A percentile compares a stretch with the other conserved stretches of the same genome.
Evolutionary conservation across 2,329 filamentous ascomycete species (phyloP).

Genomic region (Tolypocladium amazonense): DNA sequence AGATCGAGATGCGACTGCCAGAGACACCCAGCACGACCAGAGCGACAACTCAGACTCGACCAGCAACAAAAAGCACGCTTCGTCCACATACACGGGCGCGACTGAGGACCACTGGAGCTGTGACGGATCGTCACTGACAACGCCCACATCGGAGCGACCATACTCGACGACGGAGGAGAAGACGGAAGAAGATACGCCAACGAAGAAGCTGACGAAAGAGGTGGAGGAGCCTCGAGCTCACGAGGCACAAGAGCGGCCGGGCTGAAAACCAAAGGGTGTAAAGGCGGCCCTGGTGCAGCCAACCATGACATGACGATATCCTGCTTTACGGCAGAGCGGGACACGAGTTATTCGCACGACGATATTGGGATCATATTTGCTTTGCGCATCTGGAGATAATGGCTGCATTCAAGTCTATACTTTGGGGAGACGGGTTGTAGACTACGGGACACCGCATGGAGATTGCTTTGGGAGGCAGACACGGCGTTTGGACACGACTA

Average conservation of each 20-base stretch:
- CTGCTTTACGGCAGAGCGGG: constrained; percentile 3
- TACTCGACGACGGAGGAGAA: constrained; percentile 20
- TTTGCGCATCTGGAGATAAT: not conserved
- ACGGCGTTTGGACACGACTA: constrained; percentile 1
- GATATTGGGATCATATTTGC: not conserved
- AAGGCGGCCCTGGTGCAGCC: constrained; percentile 2
- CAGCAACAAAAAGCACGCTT: constrained; percentile 22
- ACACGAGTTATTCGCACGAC: constrained; percentile 1
- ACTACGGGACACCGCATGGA: not conserved
- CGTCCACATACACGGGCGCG: constrained; percentile 26
- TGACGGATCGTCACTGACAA: constrained; percentile 25
- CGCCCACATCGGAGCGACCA: constrained; percentile 25
- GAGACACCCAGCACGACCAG: constrained; percentile 5
- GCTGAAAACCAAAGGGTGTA: not conserved
- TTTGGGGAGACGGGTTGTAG: not conserved
- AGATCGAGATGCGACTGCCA: not conserved
- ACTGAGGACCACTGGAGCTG: constrained; percentile 26
- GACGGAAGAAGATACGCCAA: constrained; percentile 19
- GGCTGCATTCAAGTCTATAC: constrained; percentile 1
- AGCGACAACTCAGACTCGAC: constrained; percentile 17
- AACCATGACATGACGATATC: constrained; percentile 5
- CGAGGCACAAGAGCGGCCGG: not conserved
- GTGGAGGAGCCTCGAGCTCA: constrained; percentile 3
- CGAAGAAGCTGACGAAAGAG: constrained; percentile 15
- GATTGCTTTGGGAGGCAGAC: not conserved